These are phyloP conservation scores for Scedosporium minutisporum DNA, from an alignment of 2,329 filamentous ascomycete species.

Conservation along the genomic window DNA sequence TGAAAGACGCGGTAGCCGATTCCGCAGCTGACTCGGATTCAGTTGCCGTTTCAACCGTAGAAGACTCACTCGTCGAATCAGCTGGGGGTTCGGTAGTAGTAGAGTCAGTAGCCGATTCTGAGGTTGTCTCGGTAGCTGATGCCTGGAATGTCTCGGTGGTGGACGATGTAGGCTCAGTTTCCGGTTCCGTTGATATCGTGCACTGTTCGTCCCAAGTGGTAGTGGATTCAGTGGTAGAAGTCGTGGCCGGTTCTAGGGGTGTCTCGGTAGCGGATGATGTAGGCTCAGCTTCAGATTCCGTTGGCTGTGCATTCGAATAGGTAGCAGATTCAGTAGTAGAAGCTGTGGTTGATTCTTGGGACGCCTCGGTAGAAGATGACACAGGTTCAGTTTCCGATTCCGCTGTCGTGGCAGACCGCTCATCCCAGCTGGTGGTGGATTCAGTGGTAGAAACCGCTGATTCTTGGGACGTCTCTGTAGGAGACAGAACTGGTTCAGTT, in stretches of 20 bases:
- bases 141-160: background rate
- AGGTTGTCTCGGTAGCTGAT: background rate
- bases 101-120: background rate
- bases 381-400: background rate
- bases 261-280: background rate
- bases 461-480: background rate
- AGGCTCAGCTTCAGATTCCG: background rate
- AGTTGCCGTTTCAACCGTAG: background rate
- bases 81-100: background rate
- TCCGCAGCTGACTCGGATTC: background rate
- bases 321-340: background rate
- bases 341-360: background rate
- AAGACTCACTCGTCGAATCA: background rate
- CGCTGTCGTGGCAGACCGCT: background rate
- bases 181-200: background rate
- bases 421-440: background rate
- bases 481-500: background rate
- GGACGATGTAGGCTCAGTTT: background rate
- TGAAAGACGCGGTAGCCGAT: background rate
- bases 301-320: background rate
- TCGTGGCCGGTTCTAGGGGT: background rate
- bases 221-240: background rate
- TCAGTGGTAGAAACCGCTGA: background rate
- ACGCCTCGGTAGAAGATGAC: background rate
- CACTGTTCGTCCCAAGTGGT: background rate